These are phyloP conservation scores for Verticillium tricorpus DNA, from an alignment of 2,329 filamentous ascomycete genomes.

Conservation along the genomic window DNA sequence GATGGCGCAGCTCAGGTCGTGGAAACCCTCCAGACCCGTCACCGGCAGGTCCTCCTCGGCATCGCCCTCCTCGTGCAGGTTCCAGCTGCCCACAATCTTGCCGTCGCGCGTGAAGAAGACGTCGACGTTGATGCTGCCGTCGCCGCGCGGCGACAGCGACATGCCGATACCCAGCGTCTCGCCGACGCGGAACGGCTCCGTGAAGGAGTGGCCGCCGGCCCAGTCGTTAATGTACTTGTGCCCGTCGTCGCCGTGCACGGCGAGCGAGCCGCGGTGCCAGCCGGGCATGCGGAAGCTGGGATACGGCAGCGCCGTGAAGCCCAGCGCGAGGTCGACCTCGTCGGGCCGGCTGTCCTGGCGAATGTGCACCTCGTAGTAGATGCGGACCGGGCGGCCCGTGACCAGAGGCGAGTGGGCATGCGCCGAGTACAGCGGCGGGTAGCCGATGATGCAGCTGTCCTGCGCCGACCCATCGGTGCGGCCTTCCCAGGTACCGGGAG, in stretches of 20 bases:
- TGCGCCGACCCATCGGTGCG: constrained; percentile 36
- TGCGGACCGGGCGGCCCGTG: constrained; percentile 38
- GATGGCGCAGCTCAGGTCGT: constrained; percentile 67
- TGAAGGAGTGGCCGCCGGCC: constrained; percentile 68
- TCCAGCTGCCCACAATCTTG: constrained; percentile 55
- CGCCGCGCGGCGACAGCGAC: constrained; percentile 42
- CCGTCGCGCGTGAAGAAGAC: constrained; percentile 72
- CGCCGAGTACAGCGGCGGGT: constrained; percentile 64
- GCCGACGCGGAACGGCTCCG: constrained; percentile 55
- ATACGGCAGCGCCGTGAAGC: constrained; percentile 70
- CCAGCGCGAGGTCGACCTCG: constrained; percentile 56
- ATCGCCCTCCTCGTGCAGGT: constrained; percentile 72
- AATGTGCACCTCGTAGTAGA: constrained; percentile 70
- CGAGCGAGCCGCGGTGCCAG: constrained; percentile 73
- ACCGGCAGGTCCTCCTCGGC: constrained; percentile 55
- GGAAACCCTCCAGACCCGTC: constrained; percentile 63
- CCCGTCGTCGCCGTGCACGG: constrained; percentile 77
- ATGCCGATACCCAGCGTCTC: constrained; percentile 71
- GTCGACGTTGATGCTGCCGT: constrained; percentile 41
- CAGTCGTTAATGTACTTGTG: constrained; percentile 71
- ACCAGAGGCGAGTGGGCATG: constrained; percentile 52
- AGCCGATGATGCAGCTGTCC: constrained; percentile 63
- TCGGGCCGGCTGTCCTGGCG: constrained; percentile 30
- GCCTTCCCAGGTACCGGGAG: constrained; percentile 48
- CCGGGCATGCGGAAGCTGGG: constrained; percentile 74